Evolutionary conservation across 805 yeast genomes (phyloP).

Genomic region (Maudiozyma barnettii): DNA sequence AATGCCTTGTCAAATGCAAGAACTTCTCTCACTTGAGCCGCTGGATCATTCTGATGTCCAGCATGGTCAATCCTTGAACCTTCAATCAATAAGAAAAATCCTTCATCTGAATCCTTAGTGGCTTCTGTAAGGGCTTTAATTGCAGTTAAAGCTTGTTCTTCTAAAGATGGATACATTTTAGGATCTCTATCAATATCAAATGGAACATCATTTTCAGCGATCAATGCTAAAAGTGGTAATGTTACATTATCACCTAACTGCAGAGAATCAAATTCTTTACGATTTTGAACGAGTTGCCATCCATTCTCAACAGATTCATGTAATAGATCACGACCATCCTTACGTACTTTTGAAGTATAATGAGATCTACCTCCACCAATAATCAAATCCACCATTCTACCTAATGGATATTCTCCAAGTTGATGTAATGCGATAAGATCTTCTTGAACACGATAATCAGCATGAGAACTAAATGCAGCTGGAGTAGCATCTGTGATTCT

Average conservation of each 20-base stretch:
- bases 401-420: slow-evolving; percentile 71
- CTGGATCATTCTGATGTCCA: slow-evolving; percentile 89
- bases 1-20: slow-evolving; percentile 80
- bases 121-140: slow-evolving; percentile 57
- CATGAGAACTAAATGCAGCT: slow-evolving; percentile 80
- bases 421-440: slow-evolving; percentile 83
- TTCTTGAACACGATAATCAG: slow-evolving; percentile 63
- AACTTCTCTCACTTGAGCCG: slow-evolving; percentile 87
- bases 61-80: slow-evolving; percentile 95
- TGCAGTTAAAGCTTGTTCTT: slow-evolving; percentile 71
- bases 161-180: slow-evolving; percentile 58
- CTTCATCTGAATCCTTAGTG: slow-evolving; percentile 62
- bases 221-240: slow-evolving; percentile 67
- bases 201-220: slow-evolving; percentile 73
- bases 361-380: slow-evolving; percentile 90
- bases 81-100: slow-evolving; percentile 79
- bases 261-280: slow-evolving; percentile 48
- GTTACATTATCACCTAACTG: slow-evolving; percentile 51
- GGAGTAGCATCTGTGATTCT: slow-evolving; percentile 94
- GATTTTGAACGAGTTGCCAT: slow-evolving; percentile 60
- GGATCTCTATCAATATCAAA: slow-evolving; percentile 71
- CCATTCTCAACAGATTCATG: slow-evolving; percentile 50
- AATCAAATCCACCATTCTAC: slow-evolving; percentile 71
- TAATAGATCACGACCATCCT: slow-evolving; percentile 60
- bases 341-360: slow-evolving; percentile 52